These are phyloP conservation scores for Soucietia sequanensis DNA, from an alignment of 805 yeast species.

Conservation along the genomic window DNA sequence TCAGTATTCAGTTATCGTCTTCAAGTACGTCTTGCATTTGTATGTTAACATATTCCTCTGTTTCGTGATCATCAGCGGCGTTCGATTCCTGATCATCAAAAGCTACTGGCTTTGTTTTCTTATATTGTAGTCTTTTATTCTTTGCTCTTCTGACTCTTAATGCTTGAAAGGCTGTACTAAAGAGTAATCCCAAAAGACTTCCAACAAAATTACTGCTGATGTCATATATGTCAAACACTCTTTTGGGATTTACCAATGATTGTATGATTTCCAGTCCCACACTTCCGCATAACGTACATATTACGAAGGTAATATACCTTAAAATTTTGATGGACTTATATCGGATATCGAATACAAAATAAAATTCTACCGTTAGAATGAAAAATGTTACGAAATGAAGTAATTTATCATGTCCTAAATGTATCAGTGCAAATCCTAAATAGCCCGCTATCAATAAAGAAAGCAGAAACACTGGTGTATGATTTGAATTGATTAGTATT, in stretches of 20 bases:
- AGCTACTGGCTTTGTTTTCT: neutral
- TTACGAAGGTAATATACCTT: constrained; percentile 33
- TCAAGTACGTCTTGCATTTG: neutral
- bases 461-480: constrained; percentile 24
- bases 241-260: constrained; percentile 39
- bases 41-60: neutral
- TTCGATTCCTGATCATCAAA: no score
- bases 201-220: constrained; percentile 38
- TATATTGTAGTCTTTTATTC: neutral
- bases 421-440: constrained; percentile 51
- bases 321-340: constrained; percentile 25
- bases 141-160: constrained; percentile 2
- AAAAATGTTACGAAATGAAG: constrained; percentile 49
- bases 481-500: no score
- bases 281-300: constrained; percentile 49
- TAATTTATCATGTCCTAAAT: constrained; percentile 48
- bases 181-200: constrained; percentile 24
- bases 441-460: constrained; percentile 35
- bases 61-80: no score
- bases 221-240: constrained; percentile 51
- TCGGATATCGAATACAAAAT: constrained; percentile 40
- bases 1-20: no score
- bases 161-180: constrained; percentile 9
- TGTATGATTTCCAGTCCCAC: constrained; percentile 54
- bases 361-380: constrained; percentile 48